Evolutionary conservation across 2,329 filamentous ascomycete species (phyloP), one percentile per base, ranked within the genome.

Genomic region (Cadophora gregata): DNA sequence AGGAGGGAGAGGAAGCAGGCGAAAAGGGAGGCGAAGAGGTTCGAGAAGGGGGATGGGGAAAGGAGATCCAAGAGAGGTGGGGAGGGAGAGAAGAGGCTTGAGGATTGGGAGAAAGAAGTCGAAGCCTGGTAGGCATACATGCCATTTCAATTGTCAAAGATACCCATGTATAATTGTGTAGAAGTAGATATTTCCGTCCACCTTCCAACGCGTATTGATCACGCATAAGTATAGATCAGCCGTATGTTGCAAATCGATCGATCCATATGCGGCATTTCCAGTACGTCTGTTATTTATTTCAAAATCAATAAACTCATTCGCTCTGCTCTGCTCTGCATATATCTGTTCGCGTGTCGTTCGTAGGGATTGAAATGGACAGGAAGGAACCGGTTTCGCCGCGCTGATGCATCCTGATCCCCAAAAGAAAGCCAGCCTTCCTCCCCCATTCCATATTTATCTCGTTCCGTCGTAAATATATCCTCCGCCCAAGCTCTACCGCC

Each of bases 341-440:
- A 51, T 62, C 51, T 27, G 51, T 66, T 63, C 24, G 70, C 62
- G 50, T 67, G 64, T 69, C 63, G 63, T 69, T 55, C 45, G 33
- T 63, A 38, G 10, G 9, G 16, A n/a, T 48, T 27, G 50, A 29
- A 53, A 45, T 51, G 53, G 33, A 51, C 50, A 19, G 33, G 27
- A 29, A 60, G 14, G 27, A 42, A 50, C 51, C 53, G 27, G 42
- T 27, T 77, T 77, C 75, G 75, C 75, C 76, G 64, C 73, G 75
- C 75, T 77, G 74, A 77, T 77, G 76, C 76, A 76, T 68, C 69
- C 69, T 47, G 66, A 72, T 59, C 55, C 60, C 62, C 59, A 31
- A 66, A 70, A 64, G 38, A 72, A 71, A 70, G 63, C 51, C 36
- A 56, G 62, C 50, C 65, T 38, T 53, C 59, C 31, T 42, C 21